These are phyloP conservation scores for Linum lewisii DNA, from an alignment of 345 rosid genomes.

Conservation along the genomic window DNA sequence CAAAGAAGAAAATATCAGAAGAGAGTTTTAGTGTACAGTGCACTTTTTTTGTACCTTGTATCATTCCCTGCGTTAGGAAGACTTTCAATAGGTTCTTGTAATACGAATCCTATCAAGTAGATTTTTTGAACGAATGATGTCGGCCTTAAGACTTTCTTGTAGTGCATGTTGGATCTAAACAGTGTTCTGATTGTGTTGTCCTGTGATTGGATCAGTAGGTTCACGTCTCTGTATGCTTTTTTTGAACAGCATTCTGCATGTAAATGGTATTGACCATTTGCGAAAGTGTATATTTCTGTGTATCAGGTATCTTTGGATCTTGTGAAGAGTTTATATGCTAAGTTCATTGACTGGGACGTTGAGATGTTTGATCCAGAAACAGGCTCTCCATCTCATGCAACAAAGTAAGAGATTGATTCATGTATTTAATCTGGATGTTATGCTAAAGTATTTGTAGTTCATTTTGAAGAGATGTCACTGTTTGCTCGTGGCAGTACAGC, in stretches of 20 bases:
- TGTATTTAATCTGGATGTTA: background rate
- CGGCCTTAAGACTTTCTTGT: no score
- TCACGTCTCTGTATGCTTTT: background rate
- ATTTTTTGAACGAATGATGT: no score
- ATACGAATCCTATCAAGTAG: no score
- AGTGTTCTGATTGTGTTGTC: background rate
- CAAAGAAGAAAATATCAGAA: background rate
- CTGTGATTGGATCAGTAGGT: background rate
- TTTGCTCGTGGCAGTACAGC: slow-evolving; percentile 91
- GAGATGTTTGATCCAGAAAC: slow-evolving; percentile 87
- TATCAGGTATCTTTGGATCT: slow-evolving; percentile 91
- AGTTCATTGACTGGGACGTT: slow-evolving; percentile 86
- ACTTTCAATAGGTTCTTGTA: background rate
- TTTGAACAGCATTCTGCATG: no score
- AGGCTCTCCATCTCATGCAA: slow-evolving; percentile 65
- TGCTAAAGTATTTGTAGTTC: background rate
- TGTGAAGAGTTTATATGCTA: slow-evolving; percentile 88
- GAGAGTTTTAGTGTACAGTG: background rate
- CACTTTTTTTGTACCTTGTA: background rate
- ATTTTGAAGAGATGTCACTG: slow-evolving; percentile 18
- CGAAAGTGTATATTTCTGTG: slow-evolving; percentile 6
- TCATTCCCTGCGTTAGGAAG: background rate
- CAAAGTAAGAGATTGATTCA: slow-evolving; percentile 48
- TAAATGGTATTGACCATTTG: no score
- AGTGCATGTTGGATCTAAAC: background rate